Conservation (phyloP, 2,329 filamentous ascomycete species). For the Aaosphaeria arxii region DNA sequence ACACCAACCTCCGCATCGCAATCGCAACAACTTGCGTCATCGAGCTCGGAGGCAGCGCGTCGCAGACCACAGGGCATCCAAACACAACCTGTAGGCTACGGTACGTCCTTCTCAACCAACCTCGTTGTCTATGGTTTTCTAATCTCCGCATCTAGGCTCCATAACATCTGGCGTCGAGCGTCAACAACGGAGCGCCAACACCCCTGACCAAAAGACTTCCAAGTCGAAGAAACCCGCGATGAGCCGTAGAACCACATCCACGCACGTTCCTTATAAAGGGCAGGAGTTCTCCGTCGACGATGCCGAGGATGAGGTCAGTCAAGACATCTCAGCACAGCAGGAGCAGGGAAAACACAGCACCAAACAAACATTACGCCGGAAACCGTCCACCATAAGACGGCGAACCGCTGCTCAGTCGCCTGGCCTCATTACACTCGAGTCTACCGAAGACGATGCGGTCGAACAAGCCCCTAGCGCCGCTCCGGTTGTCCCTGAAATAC, state of each 20-base stretch:
- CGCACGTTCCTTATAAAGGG: slow-evolving; percentile 71
- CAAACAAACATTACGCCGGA: slow-evolving; percentile 44
- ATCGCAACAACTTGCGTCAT: slow-evolving; percentile 8
- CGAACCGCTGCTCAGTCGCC: slow-evolving; percentile 47
- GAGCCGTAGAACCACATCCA: slow-evolving; percentile 71
- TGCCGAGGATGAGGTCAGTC: slow-evolving; percentile 74
- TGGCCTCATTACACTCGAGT: slow-evolving; percentile 48
- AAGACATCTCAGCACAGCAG: slow-evolving; percentile 51
- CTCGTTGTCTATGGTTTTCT: neutral
- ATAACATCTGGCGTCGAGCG: slow-evolving; percentile 33
- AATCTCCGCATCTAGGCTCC: slow-evolving; percentile 24
- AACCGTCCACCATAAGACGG: slow-evolving; percentile 51
- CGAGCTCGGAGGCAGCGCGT: slow-evolving; percentile 24
- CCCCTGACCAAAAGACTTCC: slow-evolving; percentile 14
- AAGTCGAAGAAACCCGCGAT: slow-evolving; percentile 69
- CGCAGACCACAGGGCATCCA: slow-evolving; percentile 23
- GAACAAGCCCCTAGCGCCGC: slow-evolving; percentile 32
- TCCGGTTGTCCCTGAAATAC: slow-evolving; percentile 19
- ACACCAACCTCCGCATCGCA: slow-evolving; percentile 6
- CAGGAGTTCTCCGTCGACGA: slow-evolving; percentile 91
- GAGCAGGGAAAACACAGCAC: slow-evolving; percentile 18
- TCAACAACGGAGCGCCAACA: slow-evolving; percentile 13
- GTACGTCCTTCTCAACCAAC: slow-evolving; percentile 13
- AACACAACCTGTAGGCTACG: slow-evolving; percentile 31
- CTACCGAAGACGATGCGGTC: slow-evolving; percentile 43